A percentile compares a stretch with the other conserved stretches of the same genome.
Conservation (phyloP, 78 protist genomes). For the Mantamonas sphyraenae region DNA sequence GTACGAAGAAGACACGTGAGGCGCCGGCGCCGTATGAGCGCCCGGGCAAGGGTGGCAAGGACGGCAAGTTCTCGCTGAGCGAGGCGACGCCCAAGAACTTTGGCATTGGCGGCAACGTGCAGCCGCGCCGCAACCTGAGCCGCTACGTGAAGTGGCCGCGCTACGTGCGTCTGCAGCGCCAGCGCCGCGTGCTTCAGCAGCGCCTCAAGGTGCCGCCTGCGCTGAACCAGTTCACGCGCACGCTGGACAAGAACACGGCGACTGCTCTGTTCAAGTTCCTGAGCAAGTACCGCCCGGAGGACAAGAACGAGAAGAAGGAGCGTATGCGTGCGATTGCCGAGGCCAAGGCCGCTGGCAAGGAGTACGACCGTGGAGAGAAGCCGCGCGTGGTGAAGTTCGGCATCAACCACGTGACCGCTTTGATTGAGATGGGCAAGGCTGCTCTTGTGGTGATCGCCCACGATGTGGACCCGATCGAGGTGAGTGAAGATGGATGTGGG, state of each 20-base stretch:
- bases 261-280: slow-evolving; percentile 71
- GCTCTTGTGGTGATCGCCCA: slow-evolving; percentile 96
- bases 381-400: slow-evolving; percentile 79
- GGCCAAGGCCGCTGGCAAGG: slow-evolving; percentile 38
- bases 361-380: slow-evolving; percentile 25
- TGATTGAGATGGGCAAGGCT: slow-evolving; percentile 96
- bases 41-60: too few species aligned
- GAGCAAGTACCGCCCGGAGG: slow-evolving; percentile 93
- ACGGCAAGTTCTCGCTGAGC: too few species aligned
- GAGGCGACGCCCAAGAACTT: slow-evolving; percentile 54
- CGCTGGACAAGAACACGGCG: slow-evolving; percentile 77
- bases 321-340: slow-evolving; percentile 56
- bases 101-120: slow-evolving; percentile 68
- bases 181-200: slow-evolving; percentile 73
- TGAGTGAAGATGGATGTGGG: too few species aligned
- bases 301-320: slow-evolving; percentile 56
- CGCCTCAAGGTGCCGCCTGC: slow-evolving; percentile 95
- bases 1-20: too few species aligned
- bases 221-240: slow-evolving; percentile 89
- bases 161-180: slow-evolving; percentile 92
- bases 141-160: slow-evolving; percentile 93
- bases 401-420: slow-evolving; percentile 86
- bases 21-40: too few species aligned
- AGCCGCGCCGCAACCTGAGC: slow-evolving; percentile 66
- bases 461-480: slow-evolving; percentile 99